Percentiles rank a stretch among this genome's conserved stretches.
Evolutionary conservation across 805 yeast genomes (phyloP).

Genomic region (Wickerhamiella australiensis): DNA sequence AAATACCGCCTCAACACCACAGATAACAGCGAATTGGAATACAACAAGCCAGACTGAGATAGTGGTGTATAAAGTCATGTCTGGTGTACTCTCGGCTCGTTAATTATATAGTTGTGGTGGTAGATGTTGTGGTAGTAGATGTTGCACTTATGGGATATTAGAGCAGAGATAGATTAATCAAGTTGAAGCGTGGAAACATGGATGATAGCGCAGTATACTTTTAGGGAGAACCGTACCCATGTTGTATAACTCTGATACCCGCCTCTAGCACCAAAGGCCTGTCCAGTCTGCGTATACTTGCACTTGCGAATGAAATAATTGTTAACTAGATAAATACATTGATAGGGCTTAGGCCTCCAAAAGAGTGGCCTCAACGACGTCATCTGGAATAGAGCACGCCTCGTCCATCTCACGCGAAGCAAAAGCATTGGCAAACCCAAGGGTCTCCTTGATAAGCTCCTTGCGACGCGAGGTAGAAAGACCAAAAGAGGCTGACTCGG

Average conservation of each 20-base stretch:
- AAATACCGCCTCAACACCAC: constrained; percentile 22
- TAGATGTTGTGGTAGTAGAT: neutral
- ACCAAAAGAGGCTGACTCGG: constrained; percentile 18
- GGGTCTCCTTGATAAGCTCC: constrained; percentile 38
- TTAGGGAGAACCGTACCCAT: too few relatives aligned
- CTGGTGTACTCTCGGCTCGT: too few relatives aligned
- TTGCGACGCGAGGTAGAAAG: constrained; percentile 37
- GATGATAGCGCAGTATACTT: too few relatives aligned
- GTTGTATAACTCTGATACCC: too few relatives aligned
- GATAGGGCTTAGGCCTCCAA: neutral
- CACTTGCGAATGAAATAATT: neutral
- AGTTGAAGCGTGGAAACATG: too few relatives aligned
- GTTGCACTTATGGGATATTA: too few relatives aligned
- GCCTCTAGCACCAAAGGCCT: too few relatives aligned
- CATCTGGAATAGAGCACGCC: constrained; percentile 6
- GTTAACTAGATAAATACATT: neutral
- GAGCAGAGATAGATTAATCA: too few relatives aligned
- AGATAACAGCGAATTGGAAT: constrained; percentile 18
- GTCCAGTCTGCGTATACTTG: neutral
- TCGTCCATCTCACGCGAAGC: constrained; percentile 13
- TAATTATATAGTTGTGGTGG: neutral
- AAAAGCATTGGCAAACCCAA: constrained; percentile 34
- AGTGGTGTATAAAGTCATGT: neutral
- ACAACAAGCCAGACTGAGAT: constrained; percentile 16
- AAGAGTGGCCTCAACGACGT: constrained; percentile 4